A percentile compares a stretch with the other conserved stretches of the same genome.
These are phyloP conservation scores for Didymella lethalis DNA, from an alignment of 2,329 filamentous ascomycete species.

Conservation along the genomic window DNA sequence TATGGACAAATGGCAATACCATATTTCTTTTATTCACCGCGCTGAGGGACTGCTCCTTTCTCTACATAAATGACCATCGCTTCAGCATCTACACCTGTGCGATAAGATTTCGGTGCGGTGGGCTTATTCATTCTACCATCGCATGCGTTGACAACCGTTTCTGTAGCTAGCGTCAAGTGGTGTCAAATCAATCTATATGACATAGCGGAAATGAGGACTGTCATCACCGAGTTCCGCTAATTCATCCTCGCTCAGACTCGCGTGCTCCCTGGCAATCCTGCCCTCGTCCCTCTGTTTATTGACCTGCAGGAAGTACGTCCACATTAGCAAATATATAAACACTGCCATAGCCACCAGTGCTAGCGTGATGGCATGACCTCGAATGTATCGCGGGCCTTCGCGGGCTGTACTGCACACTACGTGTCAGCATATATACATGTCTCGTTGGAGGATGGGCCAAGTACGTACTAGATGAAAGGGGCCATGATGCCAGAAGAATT, in stretches of 20 bases:
- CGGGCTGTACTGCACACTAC: neutral
- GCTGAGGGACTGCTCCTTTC: neutral
- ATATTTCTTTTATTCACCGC: neutral
- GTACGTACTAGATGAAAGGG: neutral
- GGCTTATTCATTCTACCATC: neutral
- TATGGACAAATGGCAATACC: neutral
- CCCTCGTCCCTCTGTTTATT: neutral
- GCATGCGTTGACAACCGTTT: neutral
- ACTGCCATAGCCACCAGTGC: neutral
- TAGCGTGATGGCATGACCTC: neutral
- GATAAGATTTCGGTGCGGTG: neutral
- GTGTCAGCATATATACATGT: neutral
- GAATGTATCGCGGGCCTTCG: neutral
- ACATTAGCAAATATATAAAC: neutral
- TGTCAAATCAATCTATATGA: neutral
- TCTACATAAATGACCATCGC: neutral
- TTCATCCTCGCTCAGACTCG: neutral
- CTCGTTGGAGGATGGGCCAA: neutral
- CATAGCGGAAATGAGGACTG: neutral
- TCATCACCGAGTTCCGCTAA: neutral
- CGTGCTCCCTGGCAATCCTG: neutral
- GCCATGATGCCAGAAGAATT: neutral
- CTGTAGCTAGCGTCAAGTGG: neutral
- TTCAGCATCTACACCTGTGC: neutral
- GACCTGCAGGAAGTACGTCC: neutral